Evolutionary conservation across 495 filamentous ascomycete species (phyloP).

Genomic region (Neurospora cerealis): DNA sequence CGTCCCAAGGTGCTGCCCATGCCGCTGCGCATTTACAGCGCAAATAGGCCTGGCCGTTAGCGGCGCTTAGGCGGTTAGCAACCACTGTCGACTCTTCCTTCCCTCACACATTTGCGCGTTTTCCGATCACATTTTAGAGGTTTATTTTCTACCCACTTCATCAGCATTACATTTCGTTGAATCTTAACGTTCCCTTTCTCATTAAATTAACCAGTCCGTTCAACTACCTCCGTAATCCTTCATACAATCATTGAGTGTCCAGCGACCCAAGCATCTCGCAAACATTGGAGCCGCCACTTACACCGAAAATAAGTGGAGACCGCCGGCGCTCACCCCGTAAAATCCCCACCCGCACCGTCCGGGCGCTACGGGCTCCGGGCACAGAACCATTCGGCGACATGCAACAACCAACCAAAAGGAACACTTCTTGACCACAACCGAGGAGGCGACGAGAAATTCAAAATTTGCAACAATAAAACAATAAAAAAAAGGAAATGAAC

Average conservation of each 20-base stretch:
- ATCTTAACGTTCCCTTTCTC: background rate
- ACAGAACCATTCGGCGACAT: too few relatives aligned
- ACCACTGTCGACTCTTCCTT: background rate
- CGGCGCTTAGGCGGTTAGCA: background rate
- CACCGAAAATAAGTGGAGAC: background rate
- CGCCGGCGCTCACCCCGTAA: background rate
- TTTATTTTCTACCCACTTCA: background rate
- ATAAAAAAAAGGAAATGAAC: background rate
- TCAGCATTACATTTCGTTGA: background rate
- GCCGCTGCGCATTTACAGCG: background rate
- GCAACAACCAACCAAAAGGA: too few relatives aligned
- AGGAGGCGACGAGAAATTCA: too few relatives aligned
- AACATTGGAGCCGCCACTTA: background rate
- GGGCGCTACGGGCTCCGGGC: background rate
- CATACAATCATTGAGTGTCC: background rate
- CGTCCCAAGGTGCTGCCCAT: too few relatives aligned
- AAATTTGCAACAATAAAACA: too few relatives aligned
- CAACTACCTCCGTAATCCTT: accelerated
- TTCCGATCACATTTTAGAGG: background rate
- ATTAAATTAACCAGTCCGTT: background rate
- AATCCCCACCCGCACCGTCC: background rate
- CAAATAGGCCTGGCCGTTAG: background rate
- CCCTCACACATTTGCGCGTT: background rate
- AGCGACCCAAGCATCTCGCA: background rate
- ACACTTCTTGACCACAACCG: too few relatives aligned